Conservation (phyloP, 2,329 filamentous ascomycete species). For the Aureobasidium sp. region DNA sequence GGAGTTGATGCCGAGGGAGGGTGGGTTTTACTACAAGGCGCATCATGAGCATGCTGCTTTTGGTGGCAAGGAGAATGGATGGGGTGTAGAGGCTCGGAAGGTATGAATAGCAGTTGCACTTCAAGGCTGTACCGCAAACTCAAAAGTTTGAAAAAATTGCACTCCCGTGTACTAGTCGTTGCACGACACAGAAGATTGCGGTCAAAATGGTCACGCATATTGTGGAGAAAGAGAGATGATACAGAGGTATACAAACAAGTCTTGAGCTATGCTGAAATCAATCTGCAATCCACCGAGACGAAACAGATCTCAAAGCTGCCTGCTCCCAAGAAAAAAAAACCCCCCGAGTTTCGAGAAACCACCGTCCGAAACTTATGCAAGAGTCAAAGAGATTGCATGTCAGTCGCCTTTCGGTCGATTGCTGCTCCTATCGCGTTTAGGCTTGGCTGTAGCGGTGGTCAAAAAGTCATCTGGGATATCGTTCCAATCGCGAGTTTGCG, state of each 20-base stretch:
- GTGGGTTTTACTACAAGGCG: slow-evolving; percentile 67
- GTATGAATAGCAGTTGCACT: too few relatives aligned
- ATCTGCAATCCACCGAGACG: too few relatives aligned
- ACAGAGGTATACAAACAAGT: too few relatives aligned
- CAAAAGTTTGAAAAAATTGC: too few relatives aligned
- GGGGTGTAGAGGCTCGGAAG: background rate
- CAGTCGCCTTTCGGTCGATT: slow-evolving; percentile 6
- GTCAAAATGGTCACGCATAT: too few relatives aligned
- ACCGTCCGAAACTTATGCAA: background rate
- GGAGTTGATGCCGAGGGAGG: slow-evolving; percentile 62
- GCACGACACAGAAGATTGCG: too few relatives aligned
- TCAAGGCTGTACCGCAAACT: too few relatives aligned
- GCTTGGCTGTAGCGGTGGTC: background rate
- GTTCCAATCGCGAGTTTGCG: slow-evolving; percentile 39
- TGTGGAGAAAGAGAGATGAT: too few relatives aligned
- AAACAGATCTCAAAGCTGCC: too few relatives aligned
- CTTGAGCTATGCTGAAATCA: too few relatives aligned
- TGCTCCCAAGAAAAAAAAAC: background rate
- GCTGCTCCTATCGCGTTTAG: slow-evolving; percentile 5
- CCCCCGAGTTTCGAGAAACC: background rate
- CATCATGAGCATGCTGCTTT: slow-evolving; percentile 81
- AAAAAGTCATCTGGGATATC: slow-evolving; percentile 39
- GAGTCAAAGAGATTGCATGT: background rate
- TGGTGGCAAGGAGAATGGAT: background rate
- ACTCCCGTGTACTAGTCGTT: too few relatives aligned